Evolutionary conservation across 495 filamentous ascomycete species (phyloP), one percentile per base, ranked within the genome.

Genomic region (Talaromyces wortmannii): DNA sequence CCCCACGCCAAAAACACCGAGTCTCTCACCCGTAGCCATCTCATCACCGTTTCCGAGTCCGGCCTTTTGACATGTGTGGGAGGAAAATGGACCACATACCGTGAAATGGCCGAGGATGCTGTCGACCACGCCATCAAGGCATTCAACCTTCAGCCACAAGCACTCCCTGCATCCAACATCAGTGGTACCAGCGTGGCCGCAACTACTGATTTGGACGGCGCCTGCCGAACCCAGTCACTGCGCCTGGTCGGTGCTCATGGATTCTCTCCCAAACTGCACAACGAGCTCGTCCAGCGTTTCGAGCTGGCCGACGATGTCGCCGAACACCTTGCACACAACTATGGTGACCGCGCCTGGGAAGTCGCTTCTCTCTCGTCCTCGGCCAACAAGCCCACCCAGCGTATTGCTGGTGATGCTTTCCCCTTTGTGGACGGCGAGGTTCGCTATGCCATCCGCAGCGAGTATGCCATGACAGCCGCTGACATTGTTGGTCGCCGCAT

Each of bases 41-140:
- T 94, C 40, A 79, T 94, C 61, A 87, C 91, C 59, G 75, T 88
- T 23, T 91, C 89, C 6, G 68, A 78, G 5, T 88, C 86, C 12
- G 89, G 89, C 4, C 83, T 94, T 10, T 60, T 94, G 12, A 92
- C 90, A 32, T 87, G 86, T 67, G 87, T 88, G 13, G 89, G 89
- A 43, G 89, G 89, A 17, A 92, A 92, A 73, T 94, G 89, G 89
- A 94, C 90, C 2, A 94, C 89, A 4, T 94, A 94, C 72, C 83
- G 89, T 29, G 87, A 94, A 65, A 94, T 94, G 89, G 87, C 90
- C 30, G 89, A 94, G 67, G 89, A 94, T 62, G 82, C 84, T 57
- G 89, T 94, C 47, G 89, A 94, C 62, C 83, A 85, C 51, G 89
- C 89, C 30, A 75, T 94, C 63, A 76, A 78, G 52, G 69, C 76